Conservation (phyloP, 345 rosid species). For the Psidium guajava region DNA sequence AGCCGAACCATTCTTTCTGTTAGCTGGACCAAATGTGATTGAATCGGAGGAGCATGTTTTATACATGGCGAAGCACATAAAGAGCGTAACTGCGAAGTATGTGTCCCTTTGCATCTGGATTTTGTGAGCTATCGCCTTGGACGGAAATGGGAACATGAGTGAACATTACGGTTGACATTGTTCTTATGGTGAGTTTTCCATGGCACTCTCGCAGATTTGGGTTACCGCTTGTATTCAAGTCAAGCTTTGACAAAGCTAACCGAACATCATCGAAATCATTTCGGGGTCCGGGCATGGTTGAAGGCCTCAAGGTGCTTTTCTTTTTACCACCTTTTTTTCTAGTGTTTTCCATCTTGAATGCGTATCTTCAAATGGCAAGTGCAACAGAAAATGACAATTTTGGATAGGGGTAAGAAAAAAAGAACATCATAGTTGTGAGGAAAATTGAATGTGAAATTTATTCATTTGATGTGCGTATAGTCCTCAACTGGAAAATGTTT, state of each 20-base stretch:
- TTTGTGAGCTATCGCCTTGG: neutral
- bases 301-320: constrained; percentile 72
- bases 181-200: neutral
- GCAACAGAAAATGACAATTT: neutral
- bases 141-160: neutral
- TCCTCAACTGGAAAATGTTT: neutral
- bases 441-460: neutral
- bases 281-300: constrained; percentile 88
- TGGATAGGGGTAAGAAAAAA: neutral
- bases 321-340: neutral
- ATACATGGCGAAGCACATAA: constrained; percentile 66
- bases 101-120: constrained; percentile 3
- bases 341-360: neutral
- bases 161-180: neutral
- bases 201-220: constrained; percentile 45
- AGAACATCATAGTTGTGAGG: neutral
- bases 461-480: neutral
- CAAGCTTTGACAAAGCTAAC: constrained; percentile 97
- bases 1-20: constrained; percentile 78
- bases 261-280: constrained; percentile 89
- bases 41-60: constrained; percentile 90
- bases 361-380: neutral
- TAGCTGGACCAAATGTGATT: constrained; percentile 95
- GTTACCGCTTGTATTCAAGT: constrained; percentile 85
- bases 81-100: constrained; percentile 56